These are phyloP conservation scores for Physocladia obscura DNA, from an alignment of 192 early-diverging fungal genomes.

Conservation along the genomic window DNA sequence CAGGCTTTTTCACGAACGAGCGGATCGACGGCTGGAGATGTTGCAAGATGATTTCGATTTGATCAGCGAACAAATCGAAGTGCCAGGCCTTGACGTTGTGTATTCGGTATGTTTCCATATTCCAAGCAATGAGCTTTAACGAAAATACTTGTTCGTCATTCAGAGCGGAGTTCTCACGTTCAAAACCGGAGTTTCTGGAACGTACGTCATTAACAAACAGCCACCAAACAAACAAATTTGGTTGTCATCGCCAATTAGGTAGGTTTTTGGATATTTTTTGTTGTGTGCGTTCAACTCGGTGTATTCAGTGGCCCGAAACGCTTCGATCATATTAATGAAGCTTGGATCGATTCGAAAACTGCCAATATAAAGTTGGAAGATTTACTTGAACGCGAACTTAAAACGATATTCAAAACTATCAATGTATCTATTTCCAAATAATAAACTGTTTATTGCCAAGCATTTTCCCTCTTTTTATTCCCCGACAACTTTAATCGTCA, in stretches of 20 bases:
- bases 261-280: not conserved
- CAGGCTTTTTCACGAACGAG: conserved; percentile 16
- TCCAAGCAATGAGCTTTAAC: not conserved
- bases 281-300: not conserved
- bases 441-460: not conserved
- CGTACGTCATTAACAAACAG: conserved; percentile 97
- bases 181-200: conserved; percentile 71
- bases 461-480: conserved; percentile 4
- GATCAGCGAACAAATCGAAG: conserved; percentile 14
- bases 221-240: conserved; percentile 98
- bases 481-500: conserved; percentile 1
- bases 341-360: conserved; percentile 20
- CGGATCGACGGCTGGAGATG: conserved; percentile 10
- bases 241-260: conserved; percentile 84
- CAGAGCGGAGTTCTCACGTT: conserved; percentile 85
- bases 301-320: conserved; percentile 14
- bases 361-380: conserved; percentile 17
- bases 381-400: conserved; percentile 15
- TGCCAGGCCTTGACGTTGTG: conserved; percentile 19
- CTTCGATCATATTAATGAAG: conserved; percentile 4
- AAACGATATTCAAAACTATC: conserved; percentile 24
- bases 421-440: conserved; percentile 21
- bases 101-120: conserved; percentile 11
- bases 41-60: conserved; percentile 18
- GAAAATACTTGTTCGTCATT: not conserved